phyloP scores from a whole-genome alignment of 2,329 filamentous ascomycete species.

The Exophiala oligosperma region DNA sequence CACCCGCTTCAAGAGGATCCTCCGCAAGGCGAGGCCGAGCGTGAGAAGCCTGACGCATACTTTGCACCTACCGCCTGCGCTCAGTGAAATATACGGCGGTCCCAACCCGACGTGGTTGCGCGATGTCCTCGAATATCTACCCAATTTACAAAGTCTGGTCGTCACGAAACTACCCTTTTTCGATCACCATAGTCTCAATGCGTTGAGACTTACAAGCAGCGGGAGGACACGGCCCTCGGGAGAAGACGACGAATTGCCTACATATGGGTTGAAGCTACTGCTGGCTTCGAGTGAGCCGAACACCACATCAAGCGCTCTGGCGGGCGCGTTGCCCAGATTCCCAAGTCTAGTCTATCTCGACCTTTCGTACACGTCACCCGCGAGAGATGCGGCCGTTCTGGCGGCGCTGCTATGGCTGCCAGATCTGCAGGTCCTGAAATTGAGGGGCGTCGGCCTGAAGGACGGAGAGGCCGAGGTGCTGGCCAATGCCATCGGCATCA shows the following conservation, averaged over 20 bases:
- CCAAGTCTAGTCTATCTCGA: constrained; percentile 59
- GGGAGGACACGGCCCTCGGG: constrained; percentile 12
- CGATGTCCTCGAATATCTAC: constrained; percentile 59
- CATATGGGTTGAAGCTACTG: constrained; percentile 55
- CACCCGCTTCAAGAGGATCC: constrained; percentile 58
- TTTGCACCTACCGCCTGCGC: constrained; percentile 59
- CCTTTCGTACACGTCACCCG: constrained; percentile 54
- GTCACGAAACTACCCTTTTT: constrained; percentile 62
- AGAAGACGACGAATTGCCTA: constrained; percentile 20
- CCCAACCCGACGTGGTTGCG: constrained; percentile 60
- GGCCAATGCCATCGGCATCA: constrained; percentile 51
- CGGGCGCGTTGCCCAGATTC: constrained; percentile 54
- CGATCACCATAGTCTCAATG: constrained; percentile 58
- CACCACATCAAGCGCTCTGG: constrained; percentile 56
- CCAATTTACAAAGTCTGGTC: constrained; percentile 59
- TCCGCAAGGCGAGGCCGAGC: constrained; percentile 53
- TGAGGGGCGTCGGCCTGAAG: constrained; percentile 54
- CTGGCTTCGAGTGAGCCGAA: constrained; percentile 59
- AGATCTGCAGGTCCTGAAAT: constrained; percentile 57
- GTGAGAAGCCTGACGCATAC: constrained; percentile 61
- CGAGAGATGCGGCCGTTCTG: constrained; percentile 51
- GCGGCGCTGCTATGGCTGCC: constrained; percentile 47
- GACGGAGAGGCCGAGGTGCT: constrained; percentile 56
- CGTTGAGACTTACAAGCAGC: constrained; percentile 39
- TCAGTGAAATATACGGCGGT: constrained; percentile 61